Evolutionary conservation across 1,139 yeast species (phyloP).

Genomic region (Candida sp.): DNA sequence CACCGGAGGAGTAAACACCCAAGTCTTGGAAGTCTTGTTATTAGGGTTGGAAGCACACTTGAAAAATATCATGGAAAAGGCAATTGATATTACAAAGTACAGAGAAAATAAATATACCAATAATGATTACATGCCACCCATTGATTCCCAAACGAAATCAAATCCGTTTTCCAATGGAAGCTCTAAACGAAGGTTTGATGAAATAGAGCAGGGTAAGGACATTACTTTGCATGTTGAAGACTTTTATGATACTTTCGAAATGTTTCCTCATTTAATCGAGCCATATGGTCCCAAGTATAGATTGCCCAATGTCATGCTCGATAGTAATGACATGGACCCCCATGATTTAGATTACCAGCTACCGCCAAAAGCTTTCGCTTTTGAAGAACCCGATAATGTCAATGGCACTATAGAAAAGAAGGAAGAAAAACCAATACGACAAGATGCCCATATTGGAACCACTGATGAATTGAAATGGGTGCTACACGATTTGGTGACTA

Average conservation of each 20-base stretch:
- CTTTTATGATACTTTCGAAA: constrained; percentile 56
- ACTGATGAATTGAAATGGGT: constrained; percentile 72
- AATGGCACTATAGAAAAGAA: constrained; percentile 1
- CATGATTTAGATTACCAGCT: constrained; percentile 41
- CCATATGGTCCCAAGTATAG: constrained; percentile 60
- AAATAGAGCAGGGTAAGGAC: constrained; percentile 8
- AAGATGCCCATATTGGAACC: constrained; percentile 48
- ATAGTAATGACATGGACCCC: constrained; percentile 51
- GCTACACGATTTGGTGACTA: constrained; percentile 52
- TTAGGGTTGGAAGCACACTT: constrained; percentile 80
- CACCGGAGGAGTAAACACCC: constrained; percentile 73
- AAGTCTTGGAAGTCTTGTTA: constrained; percentile 72
- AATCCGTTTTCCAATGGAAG: constrained; percentile 6
- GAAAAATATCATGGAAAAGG: constrained; percentile 68
- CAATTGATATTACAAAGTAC: constrained; percentile 69
- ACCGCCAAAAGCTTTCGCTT: constrained; percentile 25
- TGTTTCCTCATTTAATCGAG: constrained; percentile 66
- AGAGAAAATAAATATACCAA: constrained; percentile 52
- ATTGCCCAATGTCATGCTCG: constrained; percentile 48
- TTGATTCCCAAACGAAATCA: constrained; percentile 4
- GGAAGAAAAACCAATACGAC: constrained; percentile 5
- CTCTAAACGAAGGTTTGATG: constrained; percentile 16
- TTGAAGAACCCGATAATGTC: constrained; percentile 11
- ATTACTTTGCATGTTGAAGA: constrained; percentile 61
- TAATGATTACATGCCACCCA: constrained; percentile 25